Conservation (phyloP, 495 filamentous ascomycete species). For the Penicillium argentinense region DNA sequence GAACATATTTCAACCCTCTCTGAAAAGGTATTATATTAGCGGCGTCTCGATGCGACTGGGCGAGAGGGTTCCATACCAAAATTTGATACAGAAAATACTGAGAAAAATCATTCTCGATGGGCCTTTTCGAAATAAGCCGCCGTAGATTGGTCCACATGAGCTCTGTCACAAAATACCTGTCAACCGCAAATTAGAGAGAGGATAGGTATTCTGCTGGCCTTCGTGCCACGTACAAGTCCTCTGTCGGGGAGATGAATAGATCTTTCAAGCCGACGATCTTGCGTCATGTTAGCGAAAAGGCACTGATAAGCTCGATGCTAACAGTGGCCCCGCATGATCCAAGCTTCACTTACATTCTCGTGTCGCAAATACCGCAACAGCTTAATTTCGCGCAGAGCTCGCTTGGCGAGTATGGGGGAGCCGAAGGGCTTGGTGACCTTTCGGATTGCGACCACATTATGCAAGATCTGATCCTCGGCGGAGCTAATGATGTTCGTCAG, state of each 20-base stretch:
- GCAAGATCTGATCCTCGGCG: conserved; percentile 13
- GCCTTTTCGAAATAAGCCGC: conserved; percentile 78
- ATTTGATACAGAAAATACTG: conserved; percentile 96
- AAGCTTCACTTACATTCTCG: too few species aligned
- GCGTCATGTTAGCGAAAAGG: conserved; percentile 60
- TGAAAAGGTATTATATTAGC: too few species aligned
- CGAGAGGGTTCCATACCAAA: conserved; percentile 50
- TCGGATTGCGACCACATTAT: conserved; percentile 86
- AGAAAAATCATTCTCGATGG: conserved; percentile 90
- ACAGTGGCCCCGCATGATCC: too few species aligned
- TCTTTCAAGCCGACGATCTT: conserved; percentile 77
- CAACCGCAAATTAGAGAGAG: conserved; percentile 61
- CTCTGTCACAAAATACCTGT: conserved; percentile 88
- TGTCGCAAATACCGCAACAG: conserved; percentile 85
- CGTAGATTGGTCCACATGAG: conserved; percentile 90
- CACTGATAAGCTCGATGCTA: background rate
- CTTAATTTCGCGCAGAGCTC: conserved; percentile 89
- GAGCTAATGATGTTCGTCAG: too few species aligned
- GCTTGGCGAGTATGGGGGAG: conserved; percentile 83
- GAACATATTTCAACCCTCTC: conserved; percentile 93
- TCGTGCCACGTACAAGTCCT: conserved; percentile 92
- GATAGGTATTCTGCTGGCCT: conserved; percentile 90
- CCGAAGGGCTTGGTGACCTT: conserved; percentile 98
- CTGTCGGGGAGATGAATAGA: conserved; percentile 91
- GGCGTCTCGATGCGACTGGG: too few species aligned